These are phyloP conservation scores for Aspergillus ellipticus DNA, from an alignment of 495 filamentous ascomycete genomes.

Conservation along the genomic window DNA sequence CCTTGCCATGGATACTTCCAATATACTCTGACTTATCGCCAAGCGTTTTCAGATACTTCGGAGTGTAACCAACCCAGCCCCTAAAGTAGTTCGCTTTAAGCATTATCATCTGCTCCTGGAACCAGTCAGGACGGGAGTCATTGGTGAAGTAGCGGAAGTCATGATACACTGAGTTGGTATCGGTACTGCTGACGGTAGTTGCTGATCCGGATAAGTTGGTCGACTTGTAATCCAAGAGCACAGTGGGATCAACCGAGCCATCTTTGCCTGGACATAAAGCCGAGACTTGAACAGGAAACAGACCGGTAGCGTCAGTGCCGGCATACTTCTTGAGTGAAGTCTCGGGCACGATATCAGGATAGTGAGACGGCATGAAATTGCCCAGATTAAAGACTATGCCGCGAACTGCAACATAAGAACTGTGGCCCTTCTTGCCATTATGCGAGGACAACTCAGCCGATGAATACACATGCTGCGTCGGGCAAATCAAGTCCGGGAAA, in stretches of 20 bases:
- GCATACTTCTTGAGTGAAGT: conserved; percentile 72
- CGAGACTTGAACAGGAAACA: conserved; percentile 95
- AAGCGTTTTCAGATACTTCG: conserved; percentile 69
- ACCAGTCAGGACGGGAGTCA: conserved; percentile 86
- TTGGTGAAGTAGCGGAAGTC: conserved; percentile 86
- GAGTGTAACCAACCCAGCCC: conserved; percentile 82
- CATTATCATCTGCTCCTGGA: conserved; percentile 74
- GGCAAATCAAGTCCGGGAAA: conserved; percentile 87
- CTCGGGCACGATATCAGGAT: conserved; percentile 68
- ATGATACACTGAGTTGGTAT: conserved; percentile 77
- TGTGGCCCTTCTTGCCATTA: conserved; percentile 64
- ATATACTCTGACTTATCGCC: conserved; percentile 62
- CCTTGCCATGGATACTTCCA: conserved; percentile 71
- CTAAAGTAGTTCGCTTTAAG: conserved; percentile 78
- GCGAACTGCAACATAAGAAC: conserved; percentile 74
- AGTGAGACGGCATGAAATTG: conserved; percentile 71
- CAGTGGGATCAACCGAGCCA: conserved; percentile 61
- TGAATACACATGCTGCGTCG: conserved; percentile 83
- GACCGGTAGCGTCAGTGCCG: conserved; percentile 74
- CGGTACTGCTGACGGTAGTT: conserved; percentile 59
- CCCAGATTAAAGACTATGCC: conserved; percentile 85
- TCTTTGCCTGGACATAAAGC: conserved; percentile 78
- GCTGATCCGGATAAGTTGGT: conserved; percentile 70
- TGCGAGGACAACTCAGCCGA: conserved; percentile 67
- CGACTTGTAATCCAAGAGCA: conserved; percentile 75